Conservation (phyloP, 1,284 basidiomycete species). For the Dichomitus squalens region DNA sequence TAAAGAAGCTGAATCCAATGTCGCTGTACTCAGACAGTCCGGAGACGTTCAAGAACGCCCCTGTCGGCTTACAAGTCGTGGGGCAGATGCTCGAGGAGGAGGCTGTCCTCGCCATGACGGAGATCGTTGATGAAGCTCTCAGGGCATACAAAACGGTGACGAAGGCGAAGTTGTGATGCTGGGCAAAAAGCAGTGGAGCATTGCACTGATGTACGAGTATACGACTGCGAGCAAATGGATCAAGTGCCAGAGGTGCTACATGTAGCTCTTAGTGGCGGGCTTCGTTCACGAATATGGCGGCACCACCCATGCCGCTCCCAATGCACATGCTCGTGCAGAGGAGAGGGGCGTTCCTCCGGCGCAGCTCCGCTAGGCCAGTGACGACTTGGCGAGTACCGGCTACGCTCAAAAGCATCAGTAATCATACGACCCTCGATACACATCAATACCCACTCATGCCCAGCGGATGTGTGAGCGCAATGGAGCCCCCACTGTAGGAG, state of each 20-base stretch:
- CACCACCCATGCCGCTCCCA: conserved; percentile 88
- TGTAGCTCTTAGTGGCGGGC: conserved; percentile 22
- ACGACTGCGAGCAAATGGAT: not conserved
- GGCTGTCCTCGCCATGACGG: conserved; percentile 47
- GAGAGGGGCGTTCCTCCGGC: conserved; percentile 63
- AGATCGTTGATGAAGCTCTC: conserved; percentile 39
- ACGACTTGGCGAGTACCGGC: conserved; percentile 69
- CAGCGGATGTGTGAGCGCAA: conserved; percentile 80
- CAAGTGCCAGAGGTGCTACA: not conserved
- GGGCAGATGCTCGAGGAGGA: conserved; percentile 54
- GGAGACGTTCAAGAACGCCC: conserved; percentile 45
- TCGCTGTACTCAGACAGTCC: conserved; percentile 42
- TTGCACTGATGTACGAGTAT: not conserved
- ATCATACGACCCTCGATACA: not conserved
- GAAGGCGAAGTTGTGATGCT: not conserved
- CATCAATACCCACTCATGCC: conserved; percentile 70
- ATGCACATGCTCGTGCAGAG: conserved; percentile 89
- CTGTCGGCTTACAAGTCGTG: conserved; percentile 53
- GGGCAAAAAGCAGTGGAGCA: not conserved
- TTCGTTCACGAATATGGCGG: conserved; percentile 82
- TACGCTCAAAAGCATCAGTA: conserved; percentile 26
- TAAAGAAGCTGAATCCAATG: not conserved
- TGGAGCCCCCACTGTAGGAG: conserved; percentile 71
- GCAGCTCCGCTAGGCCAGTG: conserved; percentile 81
- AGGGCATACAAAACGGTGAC: conserved; percentile 11